Evolutionary conservation across 1,284 basidiomycete genomes (phyloP), one percentile per base, ranked within the genome.

Genomic region (Baeospora myosura): DNA sequence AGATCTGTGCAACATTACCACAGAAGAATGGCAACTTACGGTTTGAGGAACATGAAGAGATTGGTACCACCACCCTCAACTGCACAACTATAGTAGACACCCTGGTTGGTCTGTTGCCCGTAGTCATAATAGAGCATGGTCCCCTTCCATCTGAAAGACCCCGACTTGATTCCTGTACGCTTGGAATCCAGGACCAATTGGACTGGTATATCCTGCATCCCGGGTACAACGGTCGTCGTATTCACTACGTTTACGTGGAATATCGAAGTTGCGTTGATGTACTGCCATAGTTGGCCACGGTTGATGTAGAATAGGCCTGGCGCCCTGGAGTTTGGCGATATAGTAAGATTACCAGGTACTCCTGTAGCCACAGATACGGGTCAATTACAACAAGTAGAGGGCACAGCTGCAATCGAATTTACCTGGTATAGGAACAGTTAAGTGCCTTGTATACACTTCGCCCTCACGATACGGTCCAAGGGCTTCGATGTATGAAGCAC

Each of bases 261-360:
- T 44, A 80, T 72, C 16, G 70, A 64, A 0, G 74, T 69, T 33
- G 71, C 69, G 54, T 81, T 82, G 45, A 67, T 65, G 51, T 68
- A 71, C 45, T 73, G 69, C 63, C 67, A 76, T 23, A 80, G 63
- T 38, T 72, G 66, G 42, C 67, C 59, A 41, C 67, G 63, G 50
- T 69, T 61, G 48, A 81, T 64, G 58, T 74, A 78, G 60, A 78
- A 81, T 12, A 74, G 53, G 3, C 72, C 66, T 10, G 69, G 66
- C 47, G 51, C 38, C 49, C 64, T 64, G 46, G 44, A 40, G 37
- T 56, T 53, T 22, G 58, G 53, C 8, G 51, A 36, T 11, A 63
- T 49, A 4, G 66, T 66, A 12, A 69, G 49, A 37, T 71, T 70
- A 30, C 63, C 64, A 12, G 59, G 52, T 28, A 44, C 38, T 26